phyloP scores from a whole-genome alignment of 2,329 filamentous ascomycete genomes.

The Fusarium sp. region DNA sequence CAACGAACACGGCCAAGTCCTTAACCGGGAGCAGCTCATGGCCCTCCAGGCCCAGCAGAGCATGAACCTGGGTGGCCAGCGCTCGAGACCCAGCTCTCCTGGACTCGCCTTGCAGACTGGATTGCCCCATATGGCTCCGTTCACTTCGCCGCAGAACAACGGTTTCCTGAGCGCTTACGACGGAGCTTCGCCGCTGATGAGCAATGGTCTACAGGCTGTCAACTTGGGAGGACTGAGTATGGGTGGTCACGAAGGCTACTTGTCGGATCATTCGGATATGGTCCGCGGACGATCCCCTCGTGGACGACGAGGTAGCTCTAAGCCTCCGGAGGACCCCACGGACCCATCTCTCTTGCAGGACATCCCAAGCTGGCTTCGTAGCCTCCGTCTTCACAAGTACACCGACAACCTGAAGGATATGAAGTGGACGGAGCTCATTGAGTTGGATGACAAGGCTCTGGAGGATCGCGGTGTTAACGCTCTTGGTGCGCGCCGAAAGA shows the following conservation, averaged over 20 bases:
- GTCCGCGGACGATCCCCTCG: conserved; percentile 90
- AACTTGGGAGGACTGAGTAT: conserved; percentile 79
- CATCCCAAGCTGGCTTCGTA: conserved; percentile 95
- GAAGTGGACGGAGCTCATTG: conserved; percentile 93
- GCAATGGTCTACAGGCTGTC: conserved; percentile 76
- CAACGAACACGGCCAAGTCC: conserved; percentile 89
- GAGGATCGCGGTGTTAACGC: conserved; percentile 96
- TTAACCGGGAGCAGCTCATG: conserved; percentile 87
- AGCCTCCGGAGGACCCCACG: conserved; percentile 97
- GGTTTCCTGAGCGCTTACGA: conserved; percentile 94
- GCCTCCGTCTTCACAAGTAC: conserved; percentile 96
- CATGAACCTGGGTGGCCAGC: conserved; percentile 72
- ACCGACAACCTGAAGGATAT: conserved; percentile 98
- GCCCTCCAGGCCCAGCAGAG: conserved; percentile 79
- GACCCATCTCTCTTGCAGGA: conserved; percentile 91
- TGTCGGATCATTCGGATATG: conserved; percentile 95
- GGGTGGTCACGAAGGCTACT: conserved; percentile 82
- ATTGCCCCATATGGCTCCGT: conserved; percentile 74
- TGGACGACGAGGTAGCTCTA: conserved; percentile 92
- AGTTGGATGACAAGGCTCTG: conserved; percentile 91
- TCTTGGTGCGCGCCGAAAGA: conserved; percentile 93
- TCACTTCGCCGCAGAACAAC: conserved; percentile 92
- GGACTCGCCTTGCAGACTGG: conserved; percentile 82
- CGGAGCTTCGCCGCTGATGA: conserved; percentile 75
- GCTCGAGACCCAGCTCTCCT: conserved; percentile 90